These are phyloP conservation scores for Penicillium egyptiacum DNA, from an alignment of 495 filamentous ascomycete species.

Conservation along the genomic window DNA sequence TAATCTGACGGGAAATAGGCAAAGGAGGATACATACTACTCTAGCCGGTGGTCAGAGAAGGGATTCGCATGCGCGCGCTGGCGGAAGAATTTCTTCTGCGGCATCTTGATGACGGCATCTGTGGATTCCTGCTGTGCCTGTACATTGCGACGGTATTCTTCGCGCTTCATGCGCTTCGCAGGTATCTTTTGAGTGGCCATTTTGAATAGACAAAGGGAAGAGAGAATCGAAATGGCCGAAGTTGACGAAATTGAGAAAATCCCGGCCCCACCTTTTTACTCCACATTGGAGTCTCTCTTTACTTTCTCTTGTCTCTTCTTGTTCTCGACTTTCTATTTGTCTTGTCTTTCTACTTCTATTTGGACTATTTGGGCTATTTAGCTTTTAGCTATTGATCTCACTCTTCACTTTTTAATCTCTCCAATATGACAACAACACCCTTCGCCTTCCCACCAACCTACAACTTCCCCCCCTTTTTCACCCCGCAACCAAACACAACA, in stretches of 20 bases:
- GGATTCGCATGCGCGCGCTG: slow-evolving; percentile 97
- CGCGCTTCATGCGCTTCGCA: slow-evolving; percentile 71
- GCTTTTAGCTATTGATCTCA: background rate
- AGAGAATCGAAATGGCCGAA: slow-evolving; percentile 8
- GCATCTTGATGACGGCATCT: slow-evolving; percentile 53
- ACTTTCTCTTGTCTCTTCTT: background rate
- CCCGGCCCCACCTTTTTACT: slow-evolving; percentile 18
- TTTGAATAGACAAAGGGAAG: background rate
- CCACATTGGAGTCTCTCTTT: slow-evolving; percentile 4
- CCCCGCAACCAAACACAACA: slow-evolving; percentile 68
- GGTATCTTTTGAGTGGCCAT: slow-evolving; percentile 26
- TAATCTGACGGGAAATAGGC: background rate
- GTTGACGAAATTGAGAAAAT: slow-evolving; percentile 12
- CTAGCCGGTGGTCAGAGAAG: slow-evolving; percentile 87
- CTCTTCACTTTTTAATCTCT: background rate
- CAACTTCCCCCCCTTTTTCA: slow-evolving; percentile 60
- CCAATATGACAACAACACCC: slow-evolving; percentile 18
- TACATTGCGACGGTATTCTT: slow-evolving; percentile 60
- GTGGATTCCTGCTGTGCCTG: slow-evolving; percentile 29
- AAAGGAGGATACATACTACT: slow-evolving; percentile 63
- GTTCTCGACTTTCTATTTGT: slow-evolving; percentile 5
- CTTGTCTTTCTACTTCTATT: background rate
- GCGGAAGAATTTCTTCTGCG: slow-evolving; percentile 91
- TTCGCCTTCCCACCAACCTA: slow-evolving; percentile 48
- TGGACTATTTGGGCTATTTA: background rate